Evolutionary conservation across 345 rosid species (phyloP), one percentile per base, ranked within the genome.

Genomic region (Murraya paniculata): DNA sequence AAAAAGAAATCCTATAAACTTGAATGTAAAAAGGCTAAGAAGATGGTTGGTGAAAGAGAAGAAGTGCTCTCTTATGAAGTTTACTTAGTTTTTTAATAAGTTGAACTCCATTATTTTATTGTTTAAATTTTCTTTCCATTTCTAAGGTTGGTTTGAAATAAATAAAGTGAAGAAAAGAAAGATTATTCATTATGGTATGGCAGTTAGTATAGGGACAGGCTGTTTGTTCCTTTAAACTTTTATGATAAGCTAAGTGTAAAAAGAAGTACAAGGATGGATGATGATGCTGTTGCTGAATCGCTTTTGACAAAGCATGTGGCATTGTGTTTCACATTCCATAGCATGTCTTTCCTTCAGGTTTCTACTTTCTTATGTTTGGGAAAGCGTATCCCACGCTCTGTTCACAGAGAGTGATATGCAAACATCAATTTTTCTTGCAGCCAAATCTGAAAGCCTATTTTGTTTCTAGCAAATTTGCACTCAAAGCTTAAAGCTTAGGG

Each of bases 311-410:
- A 75, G 83, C 88, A 83, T 78, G 87, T 85, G 91, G 81, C 75
- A 3, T 60, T 73, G 86, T 86, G 89, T 82, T 89, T 81, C 90
- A 45, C 85, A 82, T 89, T 87, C 79, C 84, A 69, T 82, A 58
- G 81, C 86, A 85, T 80, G 87, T 84, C 79, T 84, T 85, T 82
- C 77, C 66, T 81, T 81, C 53, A 25, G 53, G 61, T 38, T 76
- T 75, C 45, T 39, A 39, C 45, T 39, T 39, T 39, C 41, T 65
- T 78, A 30, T 57, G 22, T 55, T 74, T 79, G 22, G 55, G 4
- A 36, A 27, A 22, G 24, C 21, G 18, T 48, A 9, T 31, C 77
- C 75, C 75, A 78, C 84, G 57, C 81, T 71, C 74, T 53, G 59
- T 36, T 3, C 0, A 3, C 16, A 39, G 77, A 39, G 69, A n/a